Base-by-base conservation (phyloP, 345 rosid genomes). In the Populus ilicifolia region DNA sequence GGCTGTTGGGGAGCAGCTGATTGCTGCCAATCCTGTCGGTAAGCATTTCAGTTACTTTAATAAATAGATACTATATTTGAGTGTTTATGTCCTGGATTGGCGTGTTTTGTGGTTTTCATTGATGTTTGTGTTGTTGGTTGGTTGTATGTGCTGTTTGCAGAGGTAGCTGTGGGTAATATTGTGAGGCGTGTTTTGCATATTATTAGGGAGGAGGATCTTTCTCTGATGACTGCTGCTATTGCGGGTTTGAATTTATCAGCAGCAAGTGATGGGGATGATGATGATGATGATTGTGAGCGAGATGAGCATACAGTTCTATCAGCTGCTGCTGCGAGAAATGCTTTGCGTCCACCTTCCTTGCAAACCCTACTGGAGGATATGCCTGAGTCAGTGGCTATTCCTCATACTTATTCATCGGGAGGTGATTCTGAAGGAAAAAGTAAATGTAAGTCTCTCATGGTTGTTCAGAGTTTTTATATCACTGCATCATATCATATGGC, bases 341-440 rank as follows among this genome's bases (percentile, higher is more conserved):
- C 98, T 67, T 74, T 96, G 84, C 96, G 94, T 25, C 94, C 97
- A 33, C 99, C 98, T 56, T 93, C 99, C 70, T 86, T 96, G 91
- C 98, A 92, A 77, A 90, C 92, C 48, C 89, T 93, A 39, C 91
- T 96, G 20, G 99, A 96, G 86, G 97, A 91, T 33, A 70, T 79
- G 44, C 99, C 96, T 74, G 94, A 86, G 38, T 85, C 94, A 36
- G 88, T 89, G 9, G 87, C 92, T 78, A 63, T 87, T 70, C 94
- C 92, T 74, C 95, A 78, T 63, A 76, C 94, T 72, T 89, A 93
- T 71, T 94, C 97, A n/a, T 94, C 98, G 8, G 98, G 97, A 33
- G 99, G 97, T 87, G 98, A 96, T 85, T 92, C 99, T 54, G 99
- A 96, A 84, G 98, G 97, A 82, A 94, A 89, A 90, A 90, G 92